Conservation (phyloP, 179 eudicot species). For the Beta macrorhiza region DNA sequence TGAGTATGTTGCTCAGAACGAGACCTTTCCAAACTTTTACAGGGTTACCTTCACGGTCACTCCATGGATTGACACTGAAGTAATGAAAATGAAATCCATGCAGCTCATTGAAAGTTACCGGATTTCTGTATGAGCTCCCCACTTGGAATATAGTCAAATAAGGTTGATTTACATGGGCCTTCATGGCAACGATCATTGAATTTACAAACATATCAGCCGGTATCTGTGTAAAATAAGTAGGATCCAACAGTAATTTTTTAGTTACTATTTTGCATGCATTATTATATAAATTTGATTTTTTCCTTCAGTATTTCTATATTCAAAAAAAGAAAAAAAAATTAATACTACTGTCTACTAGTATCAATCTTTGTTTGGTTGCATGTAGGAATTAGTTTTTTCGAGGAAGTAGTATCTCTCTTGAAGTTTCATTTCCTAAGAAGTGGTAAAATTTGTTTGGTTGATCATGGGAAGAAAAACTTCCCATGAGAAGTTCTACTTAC, state of each 20-base stretch:
- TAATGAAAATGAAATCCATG: constrained; percentile 5
- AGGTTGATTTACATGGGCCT: constrained; percentile 18
- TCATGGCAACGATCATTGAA: constrained; percentile 28
- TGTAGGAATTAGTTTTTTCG: too few species aligned
- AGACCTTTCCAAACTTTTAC: constrained; percentile 13
- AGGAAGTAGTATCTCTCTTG: too few species aligned
- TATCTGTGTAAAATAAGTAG: constrained; percentile 11
- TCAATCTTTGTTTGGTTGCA: too few species aligned
- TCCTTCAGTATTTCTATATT: too few species aligned
- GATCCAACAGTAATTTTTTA: neutral
- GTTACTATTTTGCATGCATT: too few species aligned
- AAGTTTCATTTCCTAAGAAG: too few species aligned
- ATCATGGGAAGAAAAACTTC: rapidly evolving
- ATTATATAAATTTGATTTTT: too few species aligned
- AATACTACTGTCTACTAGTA: too few species aligned
- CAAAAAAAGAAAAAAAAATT: too few species aligned
- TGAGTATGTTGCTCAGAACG: constrained; percentile 8
- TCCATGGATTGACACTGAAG: constrained; percentile 27
- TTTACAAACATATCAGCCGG: constrained; percentile 32
- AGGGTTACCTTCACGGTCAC: constrained; percentile 7
- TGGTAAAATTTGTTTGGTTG: too few species aligned
- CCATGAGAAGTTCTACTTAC: too few species aligned
- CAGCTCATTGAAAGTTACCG: constrained; percentile 13
- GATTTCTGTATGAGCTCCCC: constrained; percentile 28
- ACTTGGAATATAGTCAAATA: constrained; percentile 24